Percentiles rank a stretch among this genome's conserved stretches.
Conservation (phyloP, 2,329 filamentous ascomycete species). For the Colletotrichum melonis region DNA sequence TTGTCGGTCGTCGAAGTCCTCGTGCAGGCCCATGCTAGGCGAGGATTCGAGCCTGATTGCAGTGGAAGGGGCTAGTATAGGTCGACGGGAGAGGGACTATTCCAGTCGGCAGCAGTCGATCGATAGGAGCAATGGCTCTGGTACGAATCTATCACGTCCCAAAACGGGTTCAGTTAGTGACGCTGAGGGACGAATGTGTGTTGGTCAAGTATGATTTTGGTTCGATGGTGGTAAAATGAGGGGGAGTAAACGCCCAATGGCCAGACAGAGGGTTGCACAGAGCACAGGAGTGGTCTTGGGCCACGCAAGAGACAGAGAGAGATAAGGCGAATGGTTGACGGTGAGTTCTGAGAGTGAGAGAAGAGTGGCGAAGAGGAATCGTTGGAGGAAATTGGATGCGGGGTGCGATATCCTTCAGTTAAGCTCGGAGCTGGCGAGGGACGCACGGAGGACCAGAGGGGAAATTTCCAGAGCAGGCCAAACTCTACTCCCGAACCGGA, state of each 20-base stretch:
- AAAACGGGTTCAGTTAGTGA: slow-evolving; percentile 8
- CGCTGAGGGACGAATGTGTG: neutral
- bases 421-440: slow-evolving; percentile 24
- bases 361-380: slow-evolving; percentile 34
- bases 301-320: neutral
- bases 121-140: slow-evolving; percentile 40
- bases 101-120: slow-evolving; percentile 34
- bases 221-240: neutral
- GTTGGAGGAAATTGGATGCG: slow-evolving; percentile 32
- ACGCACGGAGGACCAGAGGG: slow-evolving; percentile 18
- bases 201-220: neutral
- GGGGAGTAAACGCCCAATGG: neutral
- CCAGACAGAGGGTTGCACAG: slow-evolving; percentile 1
- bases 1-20: slow-evolving; percentile 77
- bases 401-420: slow-evolving; percentile 22
- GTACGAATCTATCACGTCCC: slow-evolving; percentile 26
- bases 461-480: neutral
- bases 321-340: slow-evolving; percentile 31
- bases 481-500: slow-evolving; percentile 28
- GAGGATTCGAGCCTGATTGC: slow-evolving; percentile 48
- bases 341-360: slow-evolving; percentile 41
- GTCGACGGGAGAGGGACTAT: slow-evolving; percentile 38
- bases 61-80: slow-evolving; percentile 25
- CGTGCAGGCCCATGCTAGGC: slow-evolving; percentile 77
- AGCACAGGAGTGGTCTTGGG: neutral